Evolutionary conservation across 1,284 basidiomycete species (phyloP).

Genomic region (Melampsora americana): DNA sequence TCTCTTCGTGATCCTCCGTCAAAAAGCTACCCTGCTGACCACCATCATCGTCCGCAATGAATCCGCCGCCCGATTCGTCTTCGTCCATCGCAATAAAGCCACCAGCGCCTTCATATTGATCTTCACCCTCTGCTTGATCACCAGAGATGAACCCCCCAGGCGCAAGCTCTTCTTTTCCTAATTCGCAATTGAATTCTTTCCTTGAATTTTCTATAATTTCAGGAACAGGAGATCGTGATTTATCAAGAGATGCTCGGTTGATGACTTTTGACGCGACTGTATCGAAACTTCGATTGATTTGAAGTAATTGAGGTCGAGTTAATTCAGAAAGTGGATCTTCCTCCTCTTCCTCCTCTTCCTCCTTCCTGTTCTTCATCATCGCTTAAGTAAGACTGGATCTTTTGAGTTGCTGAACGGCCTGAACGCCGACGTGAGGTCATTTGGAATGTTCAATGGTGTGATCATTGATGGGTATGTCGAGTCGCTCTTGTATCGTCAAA

Average conservation of each 20-base stretch:
- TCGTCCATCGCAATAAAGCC: neutral
- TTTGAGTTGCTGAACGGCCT: neutral
- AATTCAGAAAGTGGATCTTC: constrained; percentile 38
- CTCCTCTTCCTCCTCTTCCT: constrained; percentile 5
- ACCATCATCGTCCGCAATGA: constrained; percentile 8
- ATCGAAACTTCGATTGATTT: constrained; percentile 34
- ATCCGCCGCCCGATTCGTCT: neutral
- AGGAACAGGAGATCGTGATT: neutral
- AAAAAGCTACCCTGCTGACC: neutral
- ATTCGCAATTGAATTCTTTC: neutral
- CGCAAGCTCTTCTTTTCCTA: neutral
- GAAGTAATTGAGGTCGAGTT: constrained; percentile 33
- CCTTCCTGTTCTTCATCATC: constrained; percentile 9
- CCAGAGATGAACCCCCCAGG: neutral
- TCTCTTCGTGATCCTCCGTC: neutral
- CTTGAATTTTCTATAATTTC: neutral
- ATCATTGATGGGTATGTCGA: no score
- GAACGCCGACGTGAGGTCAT: neutral
- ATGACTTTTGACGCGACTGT: constrained; percentile 11
- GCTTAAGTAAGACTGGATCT: neutral
- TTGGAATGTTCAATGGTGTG: no score
- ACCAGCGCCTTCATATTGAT: constrained; percentile 7
- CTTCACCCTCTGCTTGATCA: neutral
- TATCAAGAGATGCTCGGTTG: neutral
- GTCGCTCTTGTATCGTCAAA: no score